These are phyloP conservation scores for Pythium vanterpoolii DNA, from an alignment of 352 stramenopile genomes.

Conservation along the genomic window DNA sequence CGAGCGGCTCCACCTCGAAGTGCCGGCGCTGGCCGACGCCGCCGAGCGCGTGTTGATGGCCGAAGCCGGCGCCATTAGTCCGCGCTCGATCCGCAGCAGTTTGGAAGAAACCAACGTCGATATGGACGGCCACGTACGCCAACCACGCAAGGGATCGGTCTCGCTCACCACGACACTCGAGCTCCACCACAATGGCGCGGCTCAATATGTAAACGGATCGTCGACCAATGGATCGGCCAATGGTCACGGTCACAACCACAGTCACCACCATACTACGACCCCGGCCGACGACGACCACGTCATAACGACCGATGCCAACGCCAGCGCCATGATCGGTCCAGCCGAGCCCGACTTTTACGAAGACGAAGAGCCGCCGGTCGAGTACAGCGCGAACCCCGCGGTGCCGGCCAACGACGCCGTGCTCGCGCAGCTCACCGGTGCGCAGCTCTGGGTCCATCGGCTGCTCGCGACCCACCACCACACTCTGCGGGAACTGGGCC, in stretches of 20 bases:
- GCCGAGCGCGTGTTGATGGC: constrained; percentile 39
- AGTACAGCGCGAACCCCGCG: constrained; percentile 22
- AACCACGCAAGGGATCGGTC: constrained; percentile 24
- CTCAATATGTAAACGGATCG: too few species aligned
- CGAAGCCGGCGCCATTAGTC: constrained; percentile 62
- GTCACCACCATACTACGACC: neutral
- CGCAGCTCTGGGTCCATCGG: constrained; percentile 69
- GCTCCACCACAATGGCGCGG: neutral
- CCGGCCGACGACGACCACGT: neutral
- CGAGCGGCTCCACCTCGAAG: constrained; percentile 21
- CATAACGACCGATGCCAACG: neutral
- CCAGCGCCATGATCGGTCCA: constrained; percentile 8
- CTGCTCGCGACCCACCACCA: constrained; percentile 64
- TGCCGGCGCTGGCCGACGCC: constrained; percentile 19
- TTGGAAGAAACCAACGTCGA: constrained; percentile 54
- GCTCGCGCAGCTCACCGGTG: constrained; percentile 54
- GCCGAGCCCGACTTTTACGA: constrained; percentile 17
- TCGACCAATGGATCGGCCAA: too few species aligned
- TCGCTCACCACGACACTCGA: constrained; percentile 11
- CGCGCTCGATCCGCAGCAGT: constrained; percentile 62
- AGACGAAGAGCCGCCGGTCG: constrained; percentile 9
- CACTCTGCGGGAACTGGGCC: constrained; percentile 42
- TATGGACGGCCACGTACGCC: constrained; percentile 37
- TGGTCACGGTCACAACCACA: neutral
- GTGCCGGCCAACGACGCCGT: constrained; percentile 24